Base-by-base conservation (phyloP, 2,329 filamentous ascomycete species). In the Claviceps arundinis region DNA sequence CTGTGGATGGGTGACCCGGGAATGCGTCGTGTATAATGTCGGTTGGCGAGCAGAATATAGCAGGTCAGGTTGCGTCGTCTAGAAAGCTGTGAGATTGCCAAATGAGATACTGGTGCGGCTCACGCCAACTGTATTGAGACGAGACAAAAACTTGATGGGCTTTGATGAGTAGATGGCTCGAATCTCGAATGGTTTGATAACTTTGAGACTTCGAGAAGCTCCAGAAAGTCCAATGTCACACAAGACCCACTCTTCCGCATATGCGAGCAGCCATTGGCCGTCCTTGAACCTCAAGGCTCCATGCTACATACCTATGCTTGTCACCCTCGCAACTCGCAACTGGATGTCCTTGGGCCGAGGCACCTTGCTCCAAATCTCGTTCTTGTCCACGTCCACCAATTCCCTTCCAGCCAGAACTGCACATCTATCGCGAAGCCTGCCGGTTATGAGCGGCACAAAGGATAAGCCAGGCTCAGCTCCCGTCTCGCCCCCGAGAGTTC, bases 401-500 rank as follows among this genome's bases (percentile, higher is more conserved):
- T 11, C 11, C 24, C 16, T 47, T 45, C 9, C 38, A 46, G 41
- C 47, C 30, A 52, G 46, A 37, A 45, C 16, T 17, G n/a, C 37
- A 19, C 16, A 8, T 26, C 9, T 9, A 11, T n/a, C 19, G 22
- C 30, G 22, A 11, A 30, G 16, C 45, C 34, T 14, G 24, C 47
- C 44, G n/a, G 50, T 40, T 48, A 60, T 70, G 68, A 59, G 62
- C 53, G 65, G 68, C 55, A 57, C 65, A 11, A 60, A 68, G 53
- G 58, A 62, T 5, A 62, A 58, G 24, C 34, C 56, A 24, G 51
- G 53, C 22, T 45, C 47, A 17, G 47, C 56, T 26, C 55, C 62
- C 16, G 57, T 55, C 52, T 61, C 63, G n/a, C 66, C 66, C 17
- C 56, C 56, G 44, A 67, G 64, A 66, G 65, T 66, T 57, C 65